A percentile compares a stretch with the other conserved stretches of the same genome.
Evolutionary conservation across 257 asterid genomes (phyloP).

Genomic region (Gentiana straminea): DNA sequence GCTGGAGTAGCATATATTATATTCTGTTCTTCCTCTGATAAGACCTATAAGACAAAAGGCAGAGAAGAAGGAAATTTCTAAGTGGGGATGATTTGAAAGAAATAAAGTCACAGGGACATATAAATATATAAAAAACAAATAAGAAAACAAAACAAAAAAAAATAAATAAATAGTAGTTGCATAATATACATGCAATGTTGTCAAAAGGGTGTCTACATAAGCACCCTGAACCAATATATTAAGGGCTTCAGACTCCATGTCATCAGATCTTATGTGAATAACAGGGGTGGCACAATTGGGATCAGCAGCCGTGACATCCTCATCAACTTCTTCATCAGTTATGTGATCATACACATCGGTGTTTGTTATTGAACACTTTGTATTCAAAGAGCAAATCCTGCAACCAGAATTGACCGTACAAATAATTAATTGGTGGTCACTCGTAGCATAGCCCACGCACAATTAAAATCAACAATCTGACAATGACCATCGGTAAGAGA

Average conservation of each 20-base stretch:
- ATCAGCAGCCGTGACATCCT: slow-evolving; percentile 27
- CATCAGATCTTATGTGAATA: slow-evolving; percentile 48
- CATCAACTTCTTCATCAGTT: slow-evolving; percentile 39
- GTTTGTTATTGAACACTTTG: slow-evolving; percentile 54
- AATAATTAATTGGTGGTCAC: background rate
- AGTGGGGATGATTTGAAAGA: slow-evolving; percentile 1
- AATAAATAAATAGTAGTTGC: background rate
- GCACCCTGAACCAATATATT: slow-evolving; percentile 48
- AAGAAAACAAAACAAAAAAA: background rate
- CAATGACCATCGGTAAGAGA: too few species aligned
- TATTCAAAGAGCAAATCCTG: slow-evolving; percentile 39
- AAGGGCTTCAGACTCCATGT: slow-evolving; percentile 55
- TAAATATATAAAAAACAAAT: too few species aligned
- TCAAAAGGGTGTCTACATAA: slow-evolving; percentile 58
- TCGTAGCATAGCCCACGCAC: background rate
- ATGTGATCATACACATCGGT: slow-evolving; percentile 43
- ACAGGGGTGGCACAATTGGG: slow-evolving; percentile 43
- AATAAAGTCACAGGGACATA: background rate
- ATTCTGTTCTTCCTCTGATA: slow-evolving; percentile 80
- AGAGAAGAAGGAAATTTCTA: background rate
- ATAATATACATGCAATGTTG: slow-evolving; percentile 60
- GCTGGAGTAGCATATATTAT: slow-evolving; percentile 84
- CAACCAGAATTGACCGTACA: slow-evolving; percentile 8
- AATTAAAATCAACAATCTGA: background rate
- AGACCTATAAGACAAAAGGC: slow-evolving; percentile 29